Conservation (phyloP, 2,329 filamentous ascomycete genomes). For the Trichophyton simii region DNA sequence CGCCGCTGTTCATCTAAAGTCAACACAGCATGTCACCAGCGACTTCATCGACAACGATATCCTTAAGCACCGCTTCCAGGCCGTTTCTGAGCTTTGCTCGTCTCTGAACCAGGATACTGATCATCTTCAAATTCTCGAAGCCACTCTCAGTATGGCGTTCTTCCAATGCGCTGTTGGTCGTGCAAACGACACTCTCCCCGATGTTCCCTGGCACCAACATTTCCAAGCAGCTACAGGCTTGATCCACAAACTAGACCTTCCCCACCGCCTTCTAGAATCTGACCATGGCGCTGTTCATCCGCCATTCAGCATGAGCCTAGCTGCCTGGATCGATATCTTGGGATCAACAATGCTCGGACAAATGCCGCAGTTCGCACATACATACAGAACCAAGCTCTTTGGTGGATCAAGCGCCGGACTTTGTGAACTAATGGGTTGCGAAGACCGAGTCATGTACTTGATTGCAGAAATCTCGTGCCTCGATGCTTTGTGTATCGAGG, state of each 20-base stretch:
- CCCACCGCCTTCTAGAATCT: constrained; percentile 51
- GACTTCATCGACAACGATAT: constrained; percentile 82
- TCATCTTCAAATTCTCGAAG: constrained; percentile 75
- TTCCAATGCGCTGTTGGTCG: constrained; percentile 86
- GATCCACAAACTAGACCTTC: constrained; percentile 72
- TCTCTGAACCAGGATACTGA: constrained; percentile 66
- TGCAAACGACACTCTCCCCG: constrained; percentile 69
- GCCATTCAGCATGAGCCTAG: constrained; percentile 86
- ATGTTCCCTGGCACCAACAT: constrained; percentile 95
- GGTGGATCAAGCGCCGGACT: constrained; percentile 55
- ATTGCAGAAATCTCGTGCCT: constrained; percentile 96
- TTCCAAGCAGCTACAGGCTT: constrained; percentile 82
- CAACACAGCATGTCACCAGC: constrained; percentile 48
- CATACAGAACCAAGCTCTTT: constrained; percentile 90
- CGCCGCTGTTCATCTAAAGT: constrained; percentile 82
- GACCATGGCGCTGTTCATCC: constrained; percentile 50
- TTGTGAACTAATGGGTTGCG: constrained; percentile 90
- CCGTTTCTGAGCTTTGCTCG: constrained; percentile 71
- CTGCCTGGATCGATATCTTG: constrained; percentile 89
- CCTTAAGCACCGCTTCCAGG: constrained; percentile 73
- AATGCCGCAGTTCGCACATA: constrained; percentile 78
- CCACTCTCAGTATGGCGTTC: constrained; percentile 85
- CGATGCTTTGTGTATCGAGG: constrained; percentile 70
- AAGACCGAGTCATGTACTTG: constrained; percentile 93
- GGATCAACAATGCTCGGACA: constrained; percentile 83